Conservation (phyloP, 345 rosid genomes). For the Eucalyptus regnans region DNA sequence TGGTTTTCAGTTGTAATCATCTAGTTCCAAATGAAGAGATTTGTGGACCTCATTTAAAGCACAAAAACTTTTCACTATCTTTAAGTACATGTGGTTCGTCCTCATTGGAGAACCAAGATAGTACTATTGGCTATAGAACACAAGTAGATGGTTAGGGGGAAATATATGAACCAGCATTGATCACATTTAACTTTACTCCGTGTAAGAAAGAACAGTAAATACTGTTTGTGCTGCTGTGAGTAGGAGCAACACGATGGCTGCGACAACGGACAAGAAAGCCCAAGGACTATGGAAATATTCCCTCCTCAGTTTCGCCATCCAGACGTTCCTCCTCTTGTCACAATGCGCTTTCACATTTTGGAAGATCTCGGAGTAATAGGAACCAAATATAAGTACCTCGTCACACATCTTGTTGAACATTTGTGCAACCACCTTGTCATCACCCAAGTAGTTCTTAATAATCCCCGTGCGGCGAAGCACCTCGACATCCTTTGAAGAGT, state of each 20-base stretch:
- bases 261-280: background rate
- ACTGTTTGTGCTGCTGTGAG: background rate
- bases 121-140: background rate
- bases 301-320: background rate
- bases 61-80: too few species aligned
- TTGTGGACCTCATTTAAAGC: too few species aligned
- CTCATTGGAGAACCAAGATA: background rate
- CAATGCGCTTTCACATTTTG: too few species aligned
- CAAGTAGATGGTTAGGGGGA: background rate
- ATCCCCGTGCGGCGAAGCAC: rapidly evolving
- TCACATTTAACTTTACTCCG: background rate
- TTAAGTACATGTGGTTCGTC: background rate
- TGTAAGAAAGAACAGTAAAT: background rate
- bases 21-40: too few species aligned
- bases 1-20: too few species aligned
- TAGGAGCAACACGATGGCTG: background rate
- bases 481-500: background rate
- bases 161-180: background rate
- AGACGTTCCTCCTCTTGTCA: background rate
- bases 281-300: background rate
- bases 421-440: rapidly evolving
- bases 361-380: too few species aligned
- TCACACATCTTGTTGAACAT: background rate
- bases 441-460: background rate
- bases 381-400: too few species aligned